Evolutionary conservation across 2,329 filamentous ascomycete species (phyloP).

Genomic region (Aspergillus carbonarius): DNA sequence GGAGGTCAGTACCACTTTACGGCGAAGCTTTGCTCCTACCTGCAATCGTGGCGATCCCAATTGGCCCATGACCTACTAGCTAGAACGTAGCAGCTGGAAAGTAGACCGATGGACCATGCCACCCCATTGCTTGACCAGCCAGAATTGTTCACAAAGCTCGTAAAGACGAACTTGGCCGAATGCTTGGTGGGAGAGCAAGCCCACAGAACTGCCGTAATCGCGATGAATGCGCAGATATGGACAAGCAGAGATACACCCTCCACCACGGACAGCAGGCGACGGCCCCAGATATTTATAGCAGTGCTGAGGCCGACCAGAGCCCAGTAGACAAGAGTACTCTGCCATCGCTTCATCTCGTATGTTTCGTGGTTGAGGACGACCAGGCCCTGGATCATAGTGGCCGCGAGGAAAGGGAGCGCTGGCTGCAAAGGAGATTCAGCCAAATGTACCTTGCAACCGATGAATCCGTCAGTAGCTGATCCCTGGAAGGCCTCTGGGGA

Average conservation of each 20-base stretch:
- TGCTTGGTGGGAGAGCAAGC: background rate
- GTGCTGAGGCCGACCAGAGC: background rate
- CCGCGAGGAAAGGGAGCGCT: slow-evolving; percentile 46
- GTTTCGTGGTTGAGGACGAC: slow-evolving; percentile 40
- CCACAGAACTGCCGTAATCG: background rate
- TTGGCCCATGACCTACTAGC: slow-evolving; percentile 6
- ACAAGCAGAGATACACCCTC: background rate
- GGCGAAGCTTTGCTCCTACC: slow-evolving; percentile 8
- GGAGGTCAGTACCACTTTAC: slow-evolving; percentile 14
- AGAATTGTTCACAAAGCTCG: slow-evolving; percentile 4
- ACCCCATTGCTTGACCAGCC: slow-evolving; percentile 14
- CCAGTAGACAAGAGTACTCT: slow-evolving; percentile 24
- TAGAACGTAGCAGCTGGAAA: slow-evolving; percentile 12
- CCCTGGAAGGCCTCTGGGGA: too few species aligned
- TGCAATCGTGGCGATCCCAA: too few species aligned
- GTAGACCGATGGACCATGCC: slow-evolving; percentile 14
- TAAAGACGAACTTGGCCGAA: slow-evolving; percentile 9
- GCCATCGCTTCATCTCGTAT: slow-evolving; percentile 47
- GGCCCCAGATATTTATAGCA: slow-evolving; percentile 8
- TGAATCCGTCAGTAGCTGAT: too few species aligned
- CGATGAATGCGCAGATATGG: slow-evolving; percentile 8
- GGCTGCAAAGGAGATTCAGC: slow-evolving; percentile 24
- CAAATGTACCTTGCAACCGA: slow-evolving; percentile 3
- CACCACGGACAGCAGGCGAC: background rate
- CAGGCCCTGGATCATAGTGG: slow-evolving; percentile 49